Evolutionary conservation across 768 basidiomycete genomes (phyloP), one percentile per base, ranked within the genome.

Genomic region (Lepiota brunneoincarnata): DNA sequence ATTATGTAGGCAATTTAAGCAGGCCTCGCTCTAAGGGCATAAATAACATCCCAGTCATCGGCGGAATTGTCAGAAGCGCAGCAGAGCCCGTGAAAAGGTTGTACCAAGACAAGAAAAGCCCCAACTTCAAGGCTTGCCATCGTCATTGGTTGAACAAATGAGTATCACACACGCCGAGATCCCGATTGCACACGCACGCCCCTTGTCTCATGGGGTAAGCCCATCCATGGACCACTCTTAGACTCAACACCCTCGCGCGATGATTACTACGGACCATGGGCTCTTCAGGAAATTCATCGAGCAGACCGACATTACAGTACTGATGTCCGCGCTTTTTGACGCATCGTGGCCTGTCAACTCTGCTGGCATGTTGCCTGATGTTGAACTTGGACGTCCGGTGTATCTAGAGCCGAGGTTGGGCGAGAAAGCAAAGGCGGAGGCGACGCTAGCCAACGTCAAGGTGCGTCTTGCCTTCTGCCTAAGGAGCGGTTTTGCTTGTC

Each of bases 151-250:
- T n/a, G n/a, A 35, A 14, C 20, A 31, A 10, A 51, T 35, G 54
- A 35, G 20, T 21, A 46, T 28, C 28, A 40, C 15, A 37, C 45
- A 23, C 26, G 66, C 2, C 76, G 83, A 91, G 89, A 93, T 62
- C 91, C 91, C 0, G 91, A 93, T 64, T 92, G 88, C 61, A 93
- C 91, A 4, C 81, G 90, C 40, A 94, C 92, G 1, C 92, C 92
- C 15, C 75, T 92, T 4, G 75, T 94, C 20, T 83, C 80, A 2
- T 94, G 92, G 92, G 92, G 92, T 0, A 75, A 81, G 31, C 90
- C 91, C 5, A 69, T 93, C 37, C 81, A 89, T 14, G 79, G 81
- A 0, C 89, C 90, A n/a, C 58, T 86, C 0, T 78, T 78, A 10
- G 81, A 86, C 56, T 69, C 71, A 5, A 60, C 59, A 2, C 73